Base-by-base conservation (phyloP, 2,329 filamentous ascomycete genomes). In the Alternaria triticina region DNA sequence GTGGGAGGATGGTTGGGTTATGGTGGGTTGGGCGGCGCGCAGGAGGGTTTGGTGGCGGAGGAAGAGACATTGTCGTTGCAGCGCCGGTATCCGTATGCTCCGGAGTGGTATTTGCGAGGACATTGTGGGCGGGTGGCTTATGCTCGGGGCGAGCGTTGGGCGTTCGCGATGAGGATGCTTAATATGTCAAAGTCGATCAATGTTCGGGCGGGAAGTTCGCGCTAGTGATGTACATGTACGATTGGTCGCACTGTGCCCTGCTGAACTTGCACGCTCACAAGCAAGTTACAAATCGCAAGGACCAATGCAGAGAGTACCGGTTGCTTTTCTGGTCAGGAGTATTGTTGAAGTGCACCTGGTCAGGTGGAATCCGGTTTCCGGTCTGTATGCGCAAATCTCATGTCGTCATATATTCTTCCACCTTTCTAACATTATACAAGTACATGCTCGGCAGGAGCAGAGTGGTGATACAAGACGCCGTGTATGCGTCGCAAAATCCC, bases 21-120 rank as follows among this genome's bases (percentile, higher is more conserved):
- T 43, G 10, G 65, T 40, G 28, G 66, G 50, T 50, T 54, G 46
- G 43, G 50, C 22, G 44, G 56, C 28, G 52, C 51, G 51, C 60
- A 54, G 30, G 57, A 54, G 56, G 17, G 43, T 54, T 54, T 59
- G 61, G 36, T 49, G 68, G 17, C 65, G 69, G 10, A 68, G 67
- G 65, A 72, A 69, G 57, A 75, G 66, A 47, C 74, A 77, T 72
- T 75, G 74, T 45, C 68, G 74, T 43, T 70, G 68, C 17, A 76
- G 61, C 22, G 64, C 65, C 15, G 66, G 62, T 63, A 66, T 70
- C 61, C 70, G 72, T 25, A 66, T 54, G 57, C 68, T 68, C 40
- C 73, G 69, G 25, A 72, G 60, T 2, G 74, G 74, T 28, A 74
- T 54, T 30, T 72, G 71, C 57, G 70, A 70, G 27, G 62, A 65